Evolutionary conservation across 75 land plant species (phyloP), one percentile per base, ranked within the genome.

Genomic region (Larix kaempferi): DNA sequence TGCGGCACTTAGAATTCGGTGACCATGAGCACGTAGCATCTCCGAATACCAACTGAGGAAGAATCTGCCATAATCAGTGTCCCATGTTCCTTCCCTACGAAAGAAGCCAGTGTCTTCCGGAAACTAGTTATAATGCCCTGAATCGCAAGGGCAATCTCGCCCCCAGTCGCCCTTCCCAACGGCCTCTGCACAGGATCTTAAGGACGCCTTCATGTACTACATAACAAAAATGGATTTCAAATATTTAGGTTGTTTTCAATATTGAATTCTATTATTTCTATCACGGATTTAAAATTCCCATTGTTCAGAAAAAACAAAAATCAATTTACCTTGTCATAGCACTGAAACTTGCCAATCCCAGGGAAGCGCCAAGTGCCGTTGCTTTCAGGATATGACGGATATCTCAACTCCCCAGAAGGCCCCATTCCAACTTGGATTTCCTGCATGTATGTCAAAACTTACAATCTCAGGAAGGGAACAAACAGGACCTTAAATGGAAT

Each of bases 391-490:
- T 75, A 86, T 23, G 88, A 92, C 54, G 95, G 95, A 81, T 93
- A 93, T 71, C 95, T 81, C 37, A 93, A 74, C 77, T 93, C 95
- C 75, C 95, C 93, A 57, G 84, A 81, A 72, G 95, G 90, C 59
- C 95, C 93, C 82, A 93, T 82, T n/a, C 95, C 95, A 69, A 93
- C 83, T 81, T 93, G 94, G 77, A 93, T 73, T 29, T 82, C 91
- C 96, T 93, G 90, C 77, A 77, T 26, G 25, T 14, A 14, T 33
- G 12, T 41, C 37, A 13, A 13, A 74, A 77, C 25, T 25, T 12
- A 5, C 29, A 26, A 25, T 29, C 16, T 25, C 27, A 25, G 15
- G 27, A 62, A 62, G 11, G 29, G 16, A 25, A 26, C 26, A 62
- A 19, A 12, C 19, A 60, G 11, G 0, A 11, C 23, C 2, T 8